Base-by-base conservation (phyloP, 1,284 basidiomycete genomes). In the Ganoderma resinaceum region DNA sequence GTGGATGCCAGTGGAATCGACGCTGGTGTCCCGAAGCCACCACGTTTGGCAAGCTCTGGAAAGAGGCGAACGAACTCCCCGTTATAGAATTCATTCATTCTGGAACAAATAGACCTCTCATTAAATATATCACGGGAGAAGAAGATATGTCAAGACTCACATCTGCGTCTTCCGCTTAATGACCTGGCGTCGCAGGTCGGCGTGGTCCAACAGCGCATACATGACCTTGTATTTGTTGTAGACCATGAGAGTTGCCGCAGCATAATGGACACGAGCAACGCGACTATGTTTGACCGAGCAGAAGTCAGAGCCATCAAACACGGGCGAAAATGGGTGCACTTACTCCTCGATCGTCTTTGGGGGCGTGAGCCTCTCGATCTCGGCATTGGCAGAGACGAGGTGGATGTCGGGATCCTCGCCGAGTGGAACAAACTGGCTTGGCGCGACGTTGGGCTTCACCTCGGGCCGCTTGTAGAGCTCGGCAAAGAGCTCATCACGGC, bases 401-500 rank as follows among this genome's bases (percentile, higher is more conserved):
- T 55, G 31, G 29, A 11, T 9, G 52, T 55, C 52, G 0, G 52
- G 31, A 33, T 55, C 31, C 6, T 16, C 52, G 6, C 29, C 52
- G 14, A 31, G 26, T 18, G 29, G 29, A 14, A 53, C 26, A 18
- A 29, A 31, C 14, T 31, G 58, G 5, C 23, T 1, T 0, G 68
- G 61, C 23, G 14, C 57, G 26, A 23, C 31, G 12, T 43, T 49
- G 35, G 65, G 46, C 55, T 62, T 67, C 35, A 42, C n/a, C 0
- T 55, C 63, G 8, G 65, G 62, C 14, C 31, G 16, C 7, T 42
- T 55, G 55, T 70, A 60, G 29, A 67, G 60, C 38, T 70, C 53
- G 8, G 65, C 66, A 29, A 61, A 40, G 35, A 65, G 20, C 3
- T 42, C 46, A 55, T 67, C 66, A 33, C 68, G 68, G 23, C 46